These are phyloP conservation scores for Phialophora chinensis DNA, from an alignment of 2,329 filamentous ascomycete species.

Conservation along the genomic window DNA sequence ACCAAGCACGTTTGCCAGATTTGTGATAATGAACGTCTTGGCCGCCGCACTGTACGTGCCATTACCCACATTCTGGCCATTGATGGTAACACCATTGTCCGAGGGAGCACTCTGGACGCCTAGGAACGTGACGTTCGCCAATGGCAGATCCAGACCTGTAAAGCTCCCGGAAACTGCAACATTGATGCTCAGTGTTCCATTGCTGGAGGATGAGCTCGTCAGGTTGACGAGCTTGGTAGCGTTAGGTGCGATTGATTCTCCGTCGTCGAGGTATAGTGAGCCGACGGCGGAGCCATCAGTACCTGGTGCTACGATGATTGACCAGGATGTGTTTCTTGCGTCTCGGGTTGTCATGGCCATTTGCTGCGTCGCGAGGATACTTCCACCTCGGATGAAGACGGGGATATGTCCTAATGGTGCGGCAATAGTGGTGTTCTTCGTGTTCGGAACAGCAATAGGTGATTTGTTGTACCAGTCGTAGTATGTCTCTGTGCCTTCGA, in stretches of 20 bases:
- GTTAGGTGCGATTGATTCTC: conserved; percentile 67
- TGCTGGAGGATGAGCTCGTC: conserved; percentile 41
- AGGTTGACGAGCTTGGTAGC: conserved; percentile 59
- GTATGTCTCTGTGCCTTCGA: conserved; percentile 61
- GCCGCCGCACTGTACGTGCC: conserved; percentile 55
- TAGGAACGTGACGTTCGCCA: conserved; percentile 68
- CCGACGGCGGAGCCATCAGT: conserved; percentile 63
- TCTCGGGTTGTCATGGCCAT: conserved; percentile 70
- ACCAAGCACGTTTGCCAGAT: conserved; percentile 56
- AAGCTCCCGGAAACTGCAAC: conserved; percentile 60
- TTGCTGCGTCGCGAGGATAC: conserved; percentile 70
- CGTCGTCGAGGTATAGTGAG: conserved; percentile 74
- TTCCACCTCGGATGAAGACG: conserved; percentile 71
- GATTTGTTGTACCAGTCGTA: conserved; percentile 81
- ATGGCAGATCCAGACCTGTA: conserved; percentile 58
- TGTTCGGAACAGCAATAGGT: conserved; percentile 58
- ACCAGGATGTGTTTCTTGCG: conserved; percentile 69
- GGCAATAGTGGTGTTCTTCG: conserved; percentile 62
- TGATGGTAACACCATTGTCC: conserved; percentile 56
- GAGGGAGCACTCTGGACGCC: conserved; percentile 56
- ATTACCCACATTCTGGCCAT: conserved; percentile 53
- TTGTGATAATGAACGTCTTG: conserved; percentile 58
- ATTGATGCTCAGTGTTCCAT: conserved; percentile 51
- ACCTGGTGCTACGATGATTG: conserved; percentile 67
- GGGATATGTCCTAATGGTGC: conserved; percentile 73